Evolutionary conservation across 768 basidiomycete genomes (phyloP), one percentile per base, ranked within the genome.

Genomic region (Austroboletus eburneus): DNA sequence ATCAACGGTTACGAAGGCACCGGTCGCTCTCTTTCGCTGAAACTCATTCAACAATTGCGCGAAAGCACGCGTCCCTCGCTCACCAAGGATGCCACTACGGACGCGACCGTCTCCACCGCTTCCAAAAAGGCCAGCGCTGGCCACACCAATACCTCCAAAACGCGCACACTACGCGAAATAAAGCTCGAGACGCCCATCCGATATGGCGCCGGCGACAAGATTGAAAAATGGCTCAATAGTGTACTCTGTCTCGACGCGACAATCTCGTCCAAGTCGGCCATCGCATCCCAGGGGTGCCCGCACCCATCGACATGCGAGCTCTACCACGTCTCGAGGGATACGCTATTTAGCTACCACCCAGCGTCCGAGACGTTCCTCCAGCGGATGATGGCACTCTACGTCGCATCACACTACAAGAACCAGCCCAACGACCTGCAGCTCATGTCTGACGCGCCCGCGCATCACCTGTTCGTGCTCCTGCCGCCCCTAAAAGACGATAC

Each of bases 1-100:
- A 93, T 99, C 70, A 98, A 97, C 64, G 96, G 96, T 33, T 99
- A 99, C 67, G 96, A 98, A 76, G 96, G 96, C 22, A 98, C 96
- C 0, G 96, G 96, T n/a, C 89, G 96, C 22, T 97, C 94, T 1
- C 81, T 99, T 39, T 96, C 93, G 39, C 85, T 99, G 50, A 99
- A 99, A 68, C 87, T 99, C 47, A 87, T 99, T 54, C 90, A 98
- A 66, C 93, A 96, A 65, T 81, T 98, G 4, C 87, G 96, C 30
- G 96, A 98, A 64, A 86, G 82, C 65, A 89, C 90, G 0, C 78
- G 88, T 3, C 83, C 91, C 0, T 84, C 87, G 2, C 71, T 91
- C 34, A 74, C 82, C 16, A 87, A 88, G 62, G 80, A 85, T 48
- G 54, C 63, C 3, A 57, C 72, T 3, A 74, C 74, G 24, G 75